Base-by-base conservation (phyloP, 2,329 filamentous ascomycete genomes). In the Zymoseptoria tritici region DNA sequence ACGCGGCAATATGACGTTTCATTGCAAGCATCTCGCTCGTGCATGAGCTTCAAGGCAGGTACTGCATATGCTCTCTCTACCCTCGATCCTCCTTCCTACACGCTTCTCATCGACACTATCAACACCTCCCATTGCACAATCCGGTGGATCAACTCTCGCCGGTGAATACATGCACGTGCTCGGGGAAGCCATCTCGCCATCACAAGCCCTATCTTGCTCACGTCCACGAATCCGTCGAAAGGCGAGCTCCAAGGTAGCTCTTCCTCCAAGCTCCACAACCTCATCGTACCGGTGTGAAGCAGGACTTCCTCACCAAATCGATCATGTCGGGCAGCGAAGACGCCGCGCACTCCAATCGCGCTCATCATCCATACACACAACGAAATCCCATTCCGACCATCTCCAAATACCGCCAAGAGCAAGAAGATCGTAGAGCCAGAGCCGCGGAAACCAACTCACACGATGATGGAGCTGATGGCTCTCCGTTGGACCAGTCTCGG, bases 311-410 rank as follows among this genome's bases (percentile, higher is more conserved):
- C 36, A n/a, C 50, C 16, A 21, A 19, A 11, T 52, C 52, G 57
- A 64, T n/a, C 57, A 72, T 72, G 70, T 70, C 68, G 6, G 68
- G 69, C 26, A 55, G 64, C 54, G 68, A 78, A 46, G 78, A 80
- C 46, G 77, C 78, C 56, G 71, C 75, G n/a, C 68, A 76, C 24
- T 54, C 61, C 8, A 69, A 72, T 54, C 73, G 70, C 29, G 70
- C 72, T 60, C 75, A 77, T 68, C 72, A 72, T 54, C 76, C 77
- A 5, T 79, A 80, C 65, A 78, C 74, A 3, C 69, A 72, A 2
- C 72, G 74, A 49, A 73, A 79, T 57, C 74, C 74, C 20, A 77
- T 80, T 42, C 78, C 78, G 2, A 80, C 78, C 6, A 74, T 80
- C 29, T 71, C 76, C 54, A 73, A 73, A 57, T 80, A 79, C 61